Conservation (phyloP, 768 basidiomycete genomes). For the Xerocomellus chrysenteron region DNA sequence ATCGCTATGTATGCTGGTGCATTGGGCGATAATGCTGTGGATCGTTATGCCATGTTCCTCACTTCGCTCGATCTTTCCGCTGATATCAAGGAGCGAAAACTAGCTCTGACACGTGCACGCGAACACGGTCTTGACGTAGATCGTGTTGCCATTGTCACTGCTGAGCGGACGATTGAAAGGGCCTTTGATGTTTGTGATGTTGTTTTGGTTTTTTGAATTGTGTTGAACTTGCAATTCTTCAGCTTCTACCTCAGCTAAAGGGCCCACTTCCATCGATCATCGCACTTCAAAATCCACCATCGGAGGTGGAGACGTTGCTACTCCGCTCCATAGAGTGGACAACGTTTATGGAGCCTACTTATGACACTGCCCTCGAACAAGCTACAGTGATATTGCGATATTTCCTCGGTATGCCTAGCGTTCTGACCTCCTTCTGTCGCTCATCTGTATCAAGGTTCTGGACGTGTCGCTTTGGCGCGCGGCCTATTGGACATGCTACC, state of each 20-base stretch:
- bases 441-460: slow-evolving; percentile 50
- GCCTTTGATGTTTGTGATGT: slow-evolving; percentile 54
- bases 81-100: slow-evolving; percentile 60
- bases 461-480: slow-evolving; percentile 69
- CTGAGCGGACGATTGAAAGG: slow-evolving; percentile 72
- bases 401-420: slow-evolving; percentile 69
- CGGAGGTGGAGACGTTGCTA: slow-evolving; percentile 60
- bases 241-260: slow-evolving; percentile 54
- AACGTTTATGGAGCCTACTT: slow-evolving; percentile 70
- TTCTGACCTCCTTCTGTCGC: background rate
- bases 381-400: slow-evolving; percentile 87
- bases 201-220: slow-evolving; percentile 5
- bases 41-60: slow-evolving; percentile 90
- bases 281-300: slow-evolving; percentile 52
- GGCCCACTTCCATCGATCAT: slow-evolving; percentile 64
- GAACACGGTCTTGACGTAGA: slow-evolving; percentile 85
- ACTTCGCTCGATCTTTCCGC: slow-evolving; percentile 68
- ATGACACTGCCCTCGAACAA: slow-evolving; percentile 76
- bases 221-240: slow-evolving; percentile 6
- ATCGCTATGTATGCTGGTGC: slow-evolving; percentile 95
- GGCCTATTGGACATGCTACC: slow-evolving; percentile 60
- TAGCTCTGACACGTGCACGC: slow-evolving; percentile 70
- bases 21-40: slow-evolving; percentile 85
- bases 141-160: slow-evolving; percentile 76
- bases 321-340: slow-evolving; percentile 95